Percentiles rank a stretch among this genome's conserved stretches.
Evolutionary conservation across 257 asterid genomes (phyloP).

Genomic region (Lycium ferocissimum): DNA sequence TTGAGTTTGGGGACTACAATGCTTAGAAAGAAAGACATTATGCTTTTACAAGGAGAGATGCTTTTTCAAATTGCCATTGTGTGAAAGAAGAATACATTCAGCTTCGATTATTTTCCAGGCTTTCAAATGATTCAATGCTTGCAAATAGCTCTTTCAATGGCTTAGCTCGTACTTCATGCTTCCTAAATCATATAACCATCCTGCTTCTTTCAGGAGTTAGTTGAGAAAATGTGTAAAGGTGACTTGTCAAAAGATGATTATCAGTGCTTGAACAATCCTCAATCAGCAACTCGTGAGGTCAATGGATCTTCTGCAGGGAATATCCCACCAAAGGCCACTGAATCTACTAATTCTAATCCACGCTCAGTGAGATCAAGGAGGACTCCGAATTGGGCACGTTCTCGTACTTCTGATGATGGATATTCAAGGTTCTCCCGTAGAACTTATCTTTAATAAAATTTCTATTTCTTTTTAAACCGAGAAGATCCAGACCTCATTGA

Average conservation of each 20-base stretch:
- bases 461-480: neutral
- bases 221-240: slow-evolving; percentile 82
- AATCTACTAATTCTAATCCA: slow-evolving; percentile 61
- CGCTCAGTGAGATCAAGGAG: slow-evolving; percentile 90
- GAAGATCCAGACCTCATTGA: neutral
- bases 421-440: slow-evolving; percentile 64
- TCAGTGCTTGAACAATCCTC: slow-evolving; percentile 68
- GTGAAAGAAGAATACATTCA: slow-evolving; percentile 12
- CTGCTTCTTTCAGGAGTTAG: slow-evolving; percentile 59
- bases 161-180: neutral
- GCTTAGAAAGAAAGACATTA: neutral
- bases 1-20: slow-evolving; percentile 9
- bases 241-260: slow-evolving; percentile 81
- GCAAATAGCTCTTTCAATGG: slow-evolving; percentile 9
- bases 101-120: neutral
- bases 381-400: slow-evolving; percentile 91
- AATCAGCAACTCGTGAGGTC: slow-evolving; percentile 39
- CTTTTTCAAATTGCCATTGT: slow-evolving; percentile 18
- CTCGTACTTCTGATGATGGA: slow-evolving; percentile 89
- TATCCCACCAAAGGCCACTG: slow-evolving; percentile 51
- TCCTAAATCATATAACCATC: neutral
- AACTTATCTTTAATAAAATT: neutral
- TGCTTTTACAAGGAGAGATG: neutral
- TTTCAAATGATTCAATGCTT: neutral
- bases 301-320: slow-evolving; percentile 50